A percentile compares a stretch with the other conserved stretches of the same genome.
These are phyloP conservation scores for Macrophomina phaseolina DNA, from an alignment of 2,329 filamentous ascomycete genomes.

Conservation along the genomic window DNA sequence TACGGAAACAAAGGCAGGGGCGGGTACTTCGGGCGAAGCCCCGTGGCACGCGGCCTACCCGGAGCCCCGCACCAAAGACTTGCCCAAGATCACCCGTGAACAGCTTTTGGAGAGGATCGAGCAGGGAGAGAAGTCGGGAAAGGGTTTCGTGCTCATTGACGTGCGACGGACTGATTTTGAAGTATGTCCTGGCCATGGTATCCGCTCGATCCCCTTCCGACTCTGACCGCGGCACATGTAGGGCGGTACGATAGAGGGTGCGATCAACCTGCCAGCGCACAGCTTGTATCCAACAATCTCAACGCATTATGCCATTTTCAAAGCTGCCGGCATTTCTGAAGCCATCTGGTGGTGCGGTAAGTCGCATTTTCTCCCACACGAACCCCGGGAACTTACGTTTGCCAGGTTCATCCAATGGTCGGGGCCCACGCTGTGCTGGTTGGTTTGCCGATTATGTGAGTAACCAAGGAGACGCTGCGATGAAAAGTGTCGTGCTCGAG, in stretches of 20 bases:
- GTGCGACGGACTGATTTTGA: constrained; percentile 61
- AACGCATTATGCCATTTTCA: constrained; percentile 56
- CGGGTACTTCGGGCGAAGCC: not conserved
- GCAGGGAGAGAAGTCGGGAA: not conserved
- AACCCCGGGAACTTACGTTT: not conserved
- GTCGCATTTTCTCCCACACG: constrained; percentile 32
- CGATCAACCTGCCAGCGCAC: constrained; percentile 64
- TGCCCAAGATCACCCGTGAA: constrained; percentile 27
- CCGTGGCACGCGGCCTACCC: constrained; percentile 33
- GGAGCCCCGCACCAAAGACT: constrained; percentile 24
- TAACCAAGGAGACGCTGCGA: constrained; percentile 46
- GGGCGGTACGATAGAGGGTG: constrained; percentile 66
- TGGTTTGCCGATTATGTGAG: constrained; percentile 63
- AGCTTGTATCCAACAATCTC: constrained; percentile 59
- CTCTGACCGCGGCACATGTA: constrained; percentile 33
- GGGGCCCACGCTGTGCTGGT: constrained; percentile 60
- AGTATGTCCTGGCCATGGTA: constrained; percentile 35
- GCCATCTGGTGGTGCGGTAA: constrained; percentile 64
- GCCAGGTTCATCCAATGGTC: constrained; percentile 60
- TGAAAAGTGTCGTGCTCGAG: constrained; percentile 57
- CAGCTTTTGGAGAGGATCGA: constrained; percentile 29
- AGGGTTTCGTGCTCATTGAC: constrained; percentile 48
- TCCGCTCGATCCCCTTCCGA: constrained; percentile 7
- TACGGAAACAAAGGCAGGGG: not conserved
- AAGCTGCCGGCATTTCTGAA: constrained; percentile 54